Evolutionary conservation across 1,284 basidiomycete genomes (phyloP).

Genomic region (Apiotrichum siamense): DNA sequence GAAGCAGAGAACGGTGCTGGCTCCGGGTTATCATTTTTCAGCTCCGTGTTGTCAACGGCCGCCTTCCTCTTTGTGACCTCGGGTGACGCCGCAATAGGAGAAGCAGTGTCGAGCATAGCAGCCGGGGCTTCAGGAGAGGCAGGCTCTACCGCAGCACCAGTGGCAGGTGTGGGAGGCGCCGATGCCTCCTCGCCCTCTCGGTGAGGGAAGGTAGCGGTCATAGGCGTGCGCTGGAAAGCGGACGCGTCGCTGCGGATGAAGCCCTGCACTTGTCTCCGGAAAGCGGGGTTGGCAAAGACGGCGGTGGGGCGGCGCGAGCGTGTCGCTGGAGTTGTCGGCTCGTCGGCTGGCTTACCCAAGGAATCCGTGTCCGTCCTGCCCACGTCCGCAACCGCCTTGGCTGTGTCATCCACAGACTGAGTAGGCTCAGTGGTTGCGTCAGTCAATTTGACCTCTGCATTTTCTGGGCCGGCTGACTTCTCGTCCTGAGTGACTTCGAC

Average conservation of each 20-base stretch:
- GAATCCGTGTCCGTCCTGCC: background rate
- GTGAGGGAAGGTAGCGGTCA: background rate
- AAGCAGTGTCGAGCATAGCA: too few relatives aligned
- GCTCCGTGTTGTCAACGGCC: too few relatives aligned
- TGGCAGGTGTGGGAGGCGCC: background rate
- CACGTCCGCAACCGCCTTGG: background rate
- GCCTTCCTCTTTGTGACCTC: too few relatives aligned
- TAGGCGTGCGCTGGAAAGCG: background rate
- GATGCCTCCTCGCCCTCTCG: background rate
- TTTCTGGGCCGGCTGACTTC: background rate
- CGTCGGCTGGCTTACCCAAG: background rate
- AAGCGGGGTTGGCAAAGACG: conserved; percentile 1
- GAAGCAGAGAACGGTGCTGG: background rate
- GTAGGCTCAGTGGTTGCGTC: too few relatives aligned
- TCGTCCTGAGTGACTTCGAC: background rate
- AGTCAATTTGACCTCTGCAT: too few relatives aligned
- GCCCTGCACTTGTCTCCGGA: conserved; percentile 8
- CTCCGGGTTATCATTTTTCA: too few relatives aligned
- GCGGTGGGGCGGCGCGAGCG: background rate
- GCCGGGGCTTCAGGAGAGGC: too few relatives aligned
- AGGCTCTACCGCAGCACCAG: background rate
- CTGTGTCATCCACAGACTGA: too few relatives aligned
- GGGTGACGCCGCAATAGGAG: too few relatives aligned
- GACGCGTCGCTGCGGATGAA: conserved; percentile 4
- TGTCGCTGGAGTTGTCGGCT: background rate